Conservation (phyloP, 2,329 filamentous ascomycete species). For the Cercospora citrullina region DNA sequence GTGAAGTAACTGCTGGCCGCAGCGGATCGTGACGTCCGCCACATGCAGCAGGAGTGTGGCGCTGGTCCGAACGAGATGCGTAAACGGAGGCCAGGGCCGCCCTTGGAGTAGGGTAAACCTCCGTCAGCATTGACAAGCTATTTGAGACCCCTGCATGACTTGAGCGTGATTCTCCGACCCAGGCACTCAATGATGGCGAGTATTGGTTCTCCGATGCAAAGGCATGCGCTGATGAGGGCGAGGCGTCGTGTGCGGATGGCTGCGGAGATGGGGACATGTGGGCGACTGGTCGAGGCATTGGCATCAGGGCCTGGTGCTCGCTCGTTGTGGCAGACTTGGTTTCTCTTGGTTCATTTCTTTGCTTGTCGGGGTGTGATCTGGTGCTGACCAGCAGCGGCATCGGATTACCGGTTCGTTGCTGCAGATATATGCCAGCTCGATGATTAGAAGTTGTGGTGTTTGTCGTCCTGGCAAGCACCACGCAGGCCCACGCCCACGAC, state of each 20-base stretch:
- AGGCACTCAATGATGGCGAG: constrained; percentile 9
- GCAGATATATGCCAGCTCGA: background rate
- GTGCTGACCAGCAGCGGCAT: constrained; percentile 1
- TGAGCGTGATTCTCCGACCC: constrained; percentile 22
- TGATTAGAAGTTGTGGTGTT: background rate
- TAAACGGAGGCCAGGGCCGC: constrained; percentile 16
- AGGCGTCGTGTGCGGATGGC: constrained; percentile 24
- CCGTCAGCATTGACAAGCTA: constrained; percentile 11
- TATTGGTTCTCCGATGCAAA: constrained; percentile 18
- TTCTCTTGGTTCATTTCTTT: constrained; percentile 5
- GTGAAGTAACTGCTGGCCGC: constrained; percentile 22
- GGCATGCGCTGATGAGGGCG: constrained; percentile 8
- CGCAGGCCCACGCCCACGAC: background rate
- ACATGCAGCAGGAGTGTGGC: constrained; percentile 23
- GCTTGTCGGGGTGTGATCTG: background rate
- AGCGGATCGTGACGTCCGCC: constrained; percentile 21
- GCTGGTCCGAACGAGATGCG: constrained; percentile 15
- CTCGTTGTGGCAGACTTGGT: background rate
- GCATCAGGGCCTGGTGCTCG: background rate
- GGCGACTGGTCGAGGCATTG: constrained; percentile 2
- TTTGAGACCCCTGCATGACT: constrained; percentile 9
- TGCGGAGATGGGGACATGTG: constrained; percentile 23
- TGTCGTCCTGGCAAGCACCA: background rate
- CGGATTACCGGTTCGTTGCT: background rate
- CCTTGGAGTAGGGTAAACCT: constrained; percentile 14